A percentile compares a stretch with the other conserved stretches of the same genome.
Conservation (phyloP, 2,329 filamentous ascomycete genomes). For the Verticillium nubilum region DNA sequence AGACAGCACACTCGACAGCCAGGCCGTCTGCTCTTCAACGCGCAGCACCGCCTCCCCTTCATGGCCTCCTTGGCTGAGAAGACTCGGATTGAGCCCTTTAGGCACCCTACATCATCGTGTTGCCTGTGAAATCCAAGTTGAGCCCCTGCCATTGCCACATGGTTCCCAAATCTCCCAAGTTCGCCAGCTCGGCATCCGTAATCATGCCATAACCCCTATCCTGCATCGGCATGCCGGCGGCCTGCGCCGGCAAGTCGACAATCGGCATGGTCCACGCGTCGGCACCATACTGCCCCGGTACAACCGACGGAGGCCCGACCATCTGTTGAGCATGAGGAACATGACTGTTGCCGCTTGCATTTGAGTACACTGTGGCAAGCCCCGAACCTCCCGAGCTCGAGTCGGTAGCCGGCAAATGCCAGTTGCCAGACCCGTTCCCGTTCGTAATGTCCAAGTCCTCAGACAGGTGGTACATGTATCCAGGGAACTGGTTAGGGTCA, state of each 20-base stretch:
- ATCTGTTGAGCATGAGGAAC: background rate
- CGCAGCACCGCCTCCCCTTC: too few species aligned
- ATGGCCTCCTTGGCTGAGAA: too few species aligned
- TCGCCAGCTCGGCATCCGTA: constrained; percentile 14
- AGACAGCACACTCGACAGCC: too few species aligned
- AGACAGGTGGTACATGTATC: background rate
- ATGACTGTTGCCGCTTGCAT: background rate
- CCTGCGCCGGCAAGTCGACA: background rate
- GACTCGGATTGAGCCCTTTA: too few species aligned
- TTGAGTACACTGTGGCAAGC: background rate
- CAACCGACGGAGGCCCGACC: background rate
- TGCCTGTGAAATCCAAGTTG: constrained; percentile 19
- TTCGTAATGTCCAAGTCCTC: background rate
- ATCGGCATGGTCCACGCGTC: background rate
- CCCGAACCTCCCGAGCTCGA: background rate
- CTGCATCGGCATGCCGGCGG: constrained; percentile 1
- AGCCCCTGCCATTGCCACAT: constrained; percentile 28
- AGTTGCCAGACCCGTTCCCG: background rate
- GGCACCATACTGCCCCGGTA: background rate
- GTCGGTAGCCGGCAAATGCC: background rate
- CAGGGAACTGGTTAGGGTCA: constrained; percentile 2
- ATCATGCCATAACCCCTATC: constrained; percentile 19
- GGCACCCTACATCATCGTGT: background rate
- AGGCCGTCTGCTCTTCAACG: too few species aligned
- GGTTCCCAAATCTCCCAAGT: constrained; percentile 25